phyloP scores from a whole-genome alignment of 225 moss, liverwort and hornwort species.

The Climacium dendroides region DNA sequence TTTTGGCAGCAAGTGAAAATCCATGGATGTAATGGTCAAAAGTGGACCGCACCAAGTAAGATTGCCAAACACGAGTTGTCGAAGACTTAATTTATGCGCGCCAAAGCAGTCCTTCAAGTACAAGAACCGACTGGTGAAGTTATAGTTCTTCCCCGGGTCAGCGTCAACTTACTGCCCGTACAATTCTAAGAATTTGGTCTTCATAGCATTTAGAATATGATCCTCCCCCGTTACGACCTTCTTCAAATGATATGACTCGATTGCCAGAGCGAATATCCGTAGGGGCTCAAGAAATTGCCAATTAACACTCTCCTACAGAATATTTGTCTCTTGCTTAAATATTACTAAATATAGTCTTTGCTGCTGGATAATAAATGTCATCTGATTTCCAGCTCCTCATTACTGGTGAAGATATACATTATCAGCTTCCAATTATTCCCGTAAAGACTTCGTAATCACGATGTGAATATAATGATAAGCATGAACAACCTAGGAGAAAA shows the following conservation, averaged over 20 bases:
- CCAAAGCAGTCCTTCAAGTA: background rate
- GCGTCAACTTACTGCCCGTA: background rate
- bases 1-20: background rate
- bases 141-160: background rate
- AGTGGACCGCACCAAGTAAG: background rate
- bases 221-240: background rate
- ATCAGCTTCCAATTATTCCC: background rate
- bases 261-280: background rate
- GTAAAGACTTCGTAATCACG: background rate
- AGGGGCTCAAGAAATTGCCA: background rate
- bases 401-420: background rate
- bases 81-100: background rate
- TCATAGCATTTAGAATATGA: background rate
- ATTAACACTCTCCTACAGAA: background rate
- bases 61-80: background rate
- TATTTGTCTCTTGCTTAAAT: background rate
- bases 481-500: background rate
- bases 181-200: background rate
- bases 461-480: background rate
- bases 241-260: background rate
- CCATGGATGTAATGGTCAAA: background rate
- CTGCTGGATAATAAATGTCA: background rate
- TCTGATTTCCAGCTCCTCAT: background rate
- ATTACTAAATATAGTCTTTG: background rate
- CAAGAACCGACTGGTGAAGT: background rate